Conservation (phyloP, 352 stramenopile genomes). For the Thraustochytrium sp. region DNA sequence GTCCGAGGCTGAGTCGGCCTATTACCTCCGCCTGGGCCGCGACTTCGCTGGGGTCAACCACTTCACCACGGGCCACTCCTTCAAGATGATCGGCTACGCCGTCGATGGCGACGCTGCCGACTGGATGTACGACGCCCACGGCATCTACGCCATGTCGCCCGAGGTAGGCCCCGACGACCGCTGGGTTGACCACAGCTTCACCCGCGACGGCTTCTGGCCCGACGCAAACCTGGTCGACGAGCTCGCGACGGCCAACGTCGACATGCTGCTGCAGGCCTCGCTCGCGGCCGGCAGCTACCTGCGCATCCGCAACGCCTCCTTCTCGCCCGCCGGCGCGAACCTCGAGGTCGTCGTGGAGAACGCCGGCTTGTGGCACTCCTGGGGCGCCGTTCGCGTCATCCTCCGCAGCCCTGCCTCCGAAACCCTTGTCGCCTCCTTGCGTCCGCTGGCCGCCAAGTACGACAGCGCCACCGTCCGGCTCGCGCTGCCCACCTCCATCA, state of each 20-base stretch:
- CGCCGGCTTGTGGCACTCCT: not conserved
- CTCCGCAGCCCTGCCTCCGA: not conserved
- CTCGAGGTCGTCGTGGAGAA: not conserved
- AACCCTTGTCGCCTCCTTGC: not conserved
- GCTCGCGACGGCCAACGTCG: not conserved
- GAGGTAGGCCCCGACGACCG: slow-evolving; percentile 31
- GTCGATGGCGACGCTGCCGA: slow-evolving; percentile 48
- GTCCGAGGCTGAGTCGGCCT: not conserved
- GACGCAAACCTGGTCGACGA: not conserved
- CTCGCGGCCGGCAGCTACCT: not conserved
- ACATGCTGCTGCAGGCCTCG: not conserved
- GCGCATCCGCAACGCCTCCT: not conserved
- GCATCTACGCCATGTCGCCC: slow-evolving; percentile 44
- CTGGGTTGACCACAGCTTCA: not conserved
- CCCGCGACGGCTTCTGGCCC: not conserved
- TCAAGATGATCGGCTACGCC: slow-evolving; percentile 38
- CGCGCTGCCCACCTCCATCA: no score
- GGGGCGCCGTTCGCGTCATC: not conserved
- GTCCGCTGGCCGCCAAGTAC: not conserved
- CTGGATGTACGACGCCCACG: slow-evolving; percentile 46
- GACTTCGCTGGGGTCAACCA: slow-evolving; percentile 34
- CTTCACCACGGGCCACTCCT: not conserved
- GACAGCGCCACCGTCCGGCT: not conserved
- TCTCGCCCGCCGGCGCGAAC: not conserved
- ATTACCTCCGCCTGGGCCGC: not conserved